A percentile compares a stretch with the other conserved stretches of the same genome.
These are phyloP conservation scores for Aquilaria agallochum DNA, from an alignment of 441 rosid genomes.

Conservation along the genomic window DNA sequence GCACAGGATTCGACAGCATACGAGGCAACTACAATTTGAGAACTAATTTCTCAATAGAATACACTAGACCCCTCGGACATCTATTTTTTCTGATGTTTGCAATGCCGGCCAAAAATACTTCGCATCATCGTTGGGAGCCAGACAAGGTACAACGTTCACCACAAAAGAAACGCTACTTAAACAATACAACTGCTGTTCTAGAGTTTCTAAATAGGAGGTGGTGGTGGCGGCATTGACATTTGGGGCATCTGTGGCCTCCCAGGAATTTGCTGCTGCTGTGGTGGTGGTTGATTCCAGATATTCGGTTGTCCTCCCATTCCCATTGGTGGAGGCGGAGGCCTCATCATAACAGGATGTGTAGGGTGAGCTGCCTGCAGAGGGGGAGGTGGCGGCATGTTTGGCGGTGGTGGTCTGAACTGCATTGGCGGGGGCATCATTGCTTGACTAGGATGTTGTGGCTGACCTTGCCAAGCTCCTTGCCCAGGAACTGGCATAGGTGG, in stretches of 20 bases:
- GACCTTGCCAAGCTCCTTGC: constrained; percentile 64
- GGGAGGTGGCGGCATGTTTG: constrained; percentile 65
- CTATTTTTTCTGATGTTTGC: too few relatives aligned
- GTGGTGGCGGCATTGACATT: constrained; percentile 53
- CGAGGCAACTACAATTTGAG: too few relatives aligned
- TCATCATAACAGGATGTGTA: constrained; percentile 22
- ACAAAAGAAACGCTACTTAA: too few relatives aligned
- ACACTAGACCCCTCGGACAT: too few relatives aligned
- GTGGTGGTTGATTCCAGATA: constrained; percentile 58
- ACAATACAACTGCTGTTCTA: not conserved
- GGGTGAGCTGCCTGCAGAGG: constrained; percentile 36
- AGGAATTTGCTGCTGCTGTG: constrained; percentile 59
- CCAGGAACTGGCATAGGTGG: constrained; percentile 38
- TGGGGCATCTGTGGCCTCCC: constrained; percentile 57
- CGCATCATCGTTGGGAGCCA: too few relatives aligned
- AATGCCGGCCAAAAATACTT: too few relatives aligned
- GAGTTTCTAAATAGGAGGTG: constrained; percentile 22
- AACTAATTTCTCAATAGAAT: too few relatives aligned
- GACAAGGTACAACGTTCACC: too few relatives aligned
- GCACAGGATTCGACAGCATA: too few relatives aligned
- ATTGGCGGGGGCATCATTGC: constrained; percentile 47
- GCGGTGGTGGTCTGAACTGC: constrained; percentile 62
- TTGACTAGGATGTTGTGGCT: constrained; percentile 59
- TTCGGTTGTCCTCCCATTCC: constrained; percentile 53
- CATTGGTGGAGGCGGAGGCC: constrained; percentile 65